Base-by-base conservation (phyloP, 2,329 filamentous ascomycete species). In the Calonectria leucothoes region DNA sequence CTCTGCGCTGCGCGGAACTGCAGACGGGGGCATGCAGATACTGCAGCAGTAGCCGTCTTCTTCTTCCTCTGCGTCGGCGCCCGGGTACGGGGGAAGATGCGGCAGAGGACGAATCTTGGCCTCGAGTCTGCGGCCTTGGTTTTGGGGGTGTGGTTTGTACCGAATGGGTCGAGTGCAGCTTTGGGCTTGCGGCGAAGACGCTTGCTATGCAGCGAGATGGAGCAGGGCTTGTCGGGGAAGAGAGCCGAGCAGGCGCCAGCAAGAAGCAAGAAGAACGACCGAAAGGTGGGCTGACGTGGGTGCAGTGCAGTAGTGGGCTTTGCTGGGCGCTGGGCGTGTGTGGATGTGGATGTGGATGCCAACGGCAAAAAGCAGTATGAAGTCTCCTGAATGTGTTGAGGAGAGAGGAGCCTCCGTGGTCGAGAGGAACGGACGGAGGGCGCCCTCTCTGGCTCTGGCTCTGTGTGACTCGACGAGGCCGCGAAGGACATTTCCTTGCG, bases 201-300 rank as follows among this genome's bases (percentile, higher is more conserved):
- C 65, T 72, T 72, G 65, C 35, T 31, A 45, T 64, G 70, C 70
- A 66, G 20, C 14, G 39, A 23, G 52, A 66, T 59, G 68, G 68
- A 70, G 51, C 29, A 49, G 17, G 51, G 61, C 69, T 61, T 57
- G n/a, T 31, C 65, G 48, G 70, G 64, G 65, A 68, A 71, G 55
- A 23, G 52, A 49, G n/a, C 69, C 63, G 69, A 64, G 15, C 14
- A 31, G 42, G 59, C 33, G 49, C 49, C 65, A 42, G 51, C 42
- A 25, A 55, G 42, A 39, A 59, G 39, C 35, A 61, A 27, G 29
- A 45, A 67, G 64, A 45, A 55, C 42, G 37, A 55, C 66, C 31
- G 42, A 49, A 49, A 37, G 55, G 66, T 59, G 66, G 55, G 52
- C 51, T 48, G 66, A 67, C 17, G 33, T 49, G 65, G 49, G 37